Conservation (phyloP, 331 rosid species). For the Erythrophleum ivorense region DNA sequence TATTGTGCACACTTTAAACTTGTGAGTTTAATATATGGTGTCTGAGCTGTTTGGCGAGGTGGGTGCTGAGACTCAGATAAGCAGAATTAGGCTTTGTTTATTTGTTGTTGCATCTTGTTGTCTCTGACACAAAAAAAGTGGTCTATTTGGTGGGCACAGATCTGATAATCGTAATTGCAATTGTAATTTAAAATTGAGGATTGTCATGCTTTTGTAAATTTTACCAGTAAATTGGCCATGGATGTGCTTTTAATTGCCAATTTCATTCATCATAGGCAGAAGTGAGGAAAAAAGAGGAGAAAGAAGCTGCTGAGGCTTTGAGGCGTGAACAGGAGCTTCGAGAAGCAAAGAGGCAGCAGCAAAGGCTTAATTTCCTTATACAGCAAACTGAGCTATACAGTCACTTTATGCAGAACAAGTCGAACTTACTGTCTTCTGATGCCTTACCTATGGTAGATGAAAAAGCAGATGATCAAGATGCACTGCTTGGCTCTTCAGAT, state of each 20-base stretch:
- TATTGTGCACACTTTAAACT: constrained; percentile 13
- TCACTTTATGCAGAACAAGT: constrained; percentile 98
- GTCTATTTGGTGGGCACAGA: constrained; percentile 24
- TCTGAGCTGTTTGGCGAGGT: constrained; percentile 39
- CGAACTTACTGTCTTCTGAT: constrained; percentile 74
- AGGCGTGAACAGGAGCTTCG: constrained; percentile 96
- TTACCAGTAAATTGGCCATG: constrained; percentile 19
- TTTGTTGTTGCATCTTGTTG: constrained; percentile 25
- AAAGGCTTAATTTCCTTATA: constrained; percentile 95
- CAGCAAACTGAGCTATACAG: constrained; percentile 98
- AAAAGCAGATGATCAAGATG: constrained; percentile 58
- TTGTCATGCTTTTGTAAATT: constrained; percentile 8
- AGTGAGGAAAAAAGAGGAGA: constrained; percentile 92
- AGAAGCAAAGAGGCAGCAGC: constrained; percentile 99
- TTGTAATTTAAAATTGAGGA: constrained; percentile 21
- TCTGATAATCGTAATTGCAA: constrained; percentile 18
- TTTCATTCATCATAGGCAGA: constrained; percentile 64
- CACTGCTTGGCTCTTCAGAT: constrained; percentile 49
- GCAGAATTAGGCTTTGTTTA: constrained; percentile 29
- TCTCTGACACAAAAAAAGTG: neutral
- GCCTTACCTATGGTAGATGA: constrained; percentile 60
- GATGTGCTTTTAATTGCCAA: constrained; percentile 34
- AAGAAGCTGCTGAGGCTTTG: constrained; percentile 96
- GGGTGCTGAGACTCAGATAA: constrained; percentile 29
- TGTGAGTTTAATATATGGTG: constrained; percentile 23